These are phyloP conservation scores for Eimeria maxima DNA, from an alignment of 169 alveolate genomes.

Conservation along the genomic window DNA sequence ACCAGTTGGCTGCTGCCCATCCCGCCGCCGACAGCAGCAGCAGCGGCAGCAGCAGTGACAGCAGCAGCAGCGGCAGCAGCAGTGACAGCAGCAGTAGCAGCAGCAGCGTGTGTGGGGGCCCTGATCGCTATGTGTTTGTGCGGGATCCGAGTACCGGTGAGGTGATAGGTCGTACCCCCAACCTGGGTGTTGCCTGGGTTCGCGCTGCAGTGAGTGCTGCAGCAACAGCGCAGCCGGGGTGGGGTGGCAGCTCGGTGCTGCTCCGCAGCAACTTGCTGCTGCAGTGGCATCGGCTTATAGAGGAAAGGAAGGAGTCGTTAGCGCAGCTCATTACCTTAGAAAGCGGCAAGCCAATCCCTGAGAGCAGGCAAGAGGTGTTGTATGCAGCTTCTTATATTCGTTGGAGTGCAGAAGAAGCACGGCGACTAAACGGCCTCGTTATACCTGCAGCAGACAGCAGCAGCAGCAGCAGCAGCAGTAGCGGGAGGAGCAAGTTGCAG, in stretches of 20 bases:
- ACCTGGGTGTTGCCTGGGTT: conserved; percentile 38
- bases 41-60: conserved; percentile 4
- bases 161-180: conserved; percentile 30
- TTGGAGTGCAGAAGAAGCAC: conserved; percentile 84
- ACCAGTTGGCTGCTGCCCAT: neutral
- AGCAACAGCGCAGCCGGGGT: conserved; percentile 16
- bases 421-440: conserved; percentile 72
- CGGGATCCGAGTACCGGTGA: conserved; percentile 75
- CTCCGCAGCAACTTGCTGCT: conserved; percentile 71
- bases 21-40: neutral
- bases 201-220: conserved; percentile 69
- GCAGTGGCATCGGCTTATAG: conserved; percentile 56
- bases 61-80: conserved; percentile 22
- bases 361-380: conserved; percentile 70
- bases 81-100: conserved; percentile 6
- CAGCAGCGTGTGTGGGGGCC: neutral
- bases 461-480: neutral
- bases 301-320: conserved; percentile 26
- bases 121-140: conserved; percentile 42
- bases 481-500: neutral
- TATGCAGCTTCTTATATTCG: conserved; percentile 78
- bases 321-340: conserved; percentile 72
- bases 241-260: conserved; percentile 58
- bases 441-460: conserved; percentile 78
- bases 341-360: conserved; percentile 80